Evolutionary conservation across 352 stramenopile species (phyloP), one percentile per base, ranked within the genome.

Genomic region (Phytophthora podocarpi): DNA sequence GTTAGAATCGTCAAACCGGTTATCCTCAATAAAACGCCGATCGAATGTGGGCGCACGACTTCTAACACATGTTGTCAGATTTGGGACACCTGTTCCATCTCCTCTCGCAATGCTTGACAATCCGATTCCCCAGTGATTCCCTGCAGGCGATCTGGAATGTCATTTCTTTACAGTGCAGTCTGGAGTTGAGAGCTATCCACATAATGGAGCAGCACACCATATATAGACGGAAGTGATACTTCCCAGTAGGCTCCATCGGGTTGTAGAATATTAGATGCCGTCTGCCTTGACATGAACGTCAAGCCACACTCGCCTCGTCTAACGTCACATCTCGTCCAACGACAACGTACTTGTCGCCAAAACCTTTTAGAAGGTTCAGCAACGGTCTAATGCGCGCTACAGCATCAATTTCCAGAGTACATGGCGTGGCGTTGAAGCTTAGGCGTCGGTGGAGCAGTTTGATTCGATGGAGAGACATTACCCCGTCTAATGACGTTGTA

Each of bases 11-110:
- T n/a, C n/a, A n/a, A n/a, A n/a, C n/a, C n/a, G n/a, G n/a, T n/a
- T n/a, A n/a, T n/a, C n/a, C n/a, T n/a, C n/a, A n/a, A n/a, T n/a
- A n/a, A n/a, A n/a, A n/a, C n/a, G n/a, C n/a, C n/a, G n/a, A n/a
- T n/a, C n/a, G n/a, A 52, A 13, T 70, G 57, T 15, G 61, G 61
- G 15, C 28, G 40, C 15, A 43, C 52, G 0, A 79, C 52, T 45
- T 79, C 60, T 12, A 71, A 32, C 11, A 74, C 64, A 41, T 56
- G 32, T 26, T 70, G 43, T 18, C 70, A 43, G 3, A 64, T 52
- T 9, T 30, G 41, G 9, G 43, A 42, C 4, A 56, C 42, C n/a
- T 41, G n/a, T 11, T 58, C 40, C 0, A 64, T 13, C 28, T 55
- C 41, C 21, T 26, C n/a, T 0, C 27, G 20, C 5, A 63, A 13